A percentile compares a stretch with the other conserved stretches of the same genome.
phyloP scores from a whole-genome alignment of 805 yeast species.

The Myxozyma geophila region DNA sequence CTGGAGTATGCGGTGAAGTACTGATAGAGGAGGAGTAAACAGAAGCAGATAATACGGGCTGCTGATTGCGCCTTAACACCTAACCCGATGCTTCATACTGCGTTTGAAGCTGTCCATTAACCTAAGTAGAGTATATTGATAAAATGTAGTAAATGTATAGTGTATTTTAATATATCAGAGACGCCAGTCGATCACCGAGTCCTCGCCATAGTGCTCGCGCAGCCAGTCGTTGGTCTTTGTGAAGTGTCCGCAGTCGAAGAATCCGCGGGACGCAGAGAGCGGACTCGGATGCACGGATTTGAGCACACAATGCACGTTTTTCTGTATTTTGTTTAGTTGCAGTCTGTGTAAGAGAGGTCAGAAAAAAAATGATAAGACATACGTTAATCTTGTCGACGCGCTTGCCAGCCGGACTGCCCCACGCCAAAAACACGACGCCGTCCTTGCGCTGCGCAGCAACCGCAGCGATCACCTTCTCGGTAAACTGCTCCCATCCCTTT shows the following conservation, averaged over 20 bases:
- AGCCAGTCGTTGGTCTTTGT: slow-evolving; percentile 80
- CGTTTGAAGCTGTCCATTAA: no score
- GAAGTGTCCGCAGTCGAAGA: slow-evolving; percentile 78
- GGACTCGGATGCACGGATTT: slow-evolving; percentile 94
- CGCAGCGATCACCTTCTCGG: slow-evolving; percentile 69
- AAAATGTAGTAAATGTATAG: no score
- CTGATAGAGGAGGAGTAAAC: neutral
- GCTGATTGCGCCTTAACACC: no score
- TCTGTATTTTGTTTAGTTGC: slow-evolving; percentile 9
- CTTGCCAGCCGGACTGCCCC: slow-evolving; percentile 79
- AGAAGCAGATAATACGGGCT: no score
- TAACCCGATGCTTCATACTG: neutral
- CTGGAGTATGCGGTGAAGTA: neutral
- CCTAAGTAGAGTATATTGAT: no score
- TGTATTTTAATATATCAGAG: neutral
- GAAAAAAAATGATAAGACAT: neutral
- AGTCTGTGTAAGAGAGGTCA: no score
- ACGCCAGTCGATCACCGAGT: slow-evolving; percentile 67
- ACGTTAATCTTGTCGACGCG: slow-evolving; percentile 52
- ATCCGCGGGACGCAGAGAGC: slow-evolving; percentile 84
- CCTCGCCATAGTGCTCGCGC: slow-evolving; percentile 48
- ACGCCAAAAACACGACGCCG: slow-evolving; percentile 77
- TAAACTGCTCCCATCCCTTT: slow-evolving; percentile 91
- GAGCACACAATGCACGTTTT: slow-evolving; percentile 53
- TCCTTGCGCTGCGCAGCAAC: slow-evolving; percentile 47